These are phyloP conservation scores for Malassezia equina DNA, from an alignment of 1,284 basidiomycete genomes.

Conservation along the genomic window DNA sequence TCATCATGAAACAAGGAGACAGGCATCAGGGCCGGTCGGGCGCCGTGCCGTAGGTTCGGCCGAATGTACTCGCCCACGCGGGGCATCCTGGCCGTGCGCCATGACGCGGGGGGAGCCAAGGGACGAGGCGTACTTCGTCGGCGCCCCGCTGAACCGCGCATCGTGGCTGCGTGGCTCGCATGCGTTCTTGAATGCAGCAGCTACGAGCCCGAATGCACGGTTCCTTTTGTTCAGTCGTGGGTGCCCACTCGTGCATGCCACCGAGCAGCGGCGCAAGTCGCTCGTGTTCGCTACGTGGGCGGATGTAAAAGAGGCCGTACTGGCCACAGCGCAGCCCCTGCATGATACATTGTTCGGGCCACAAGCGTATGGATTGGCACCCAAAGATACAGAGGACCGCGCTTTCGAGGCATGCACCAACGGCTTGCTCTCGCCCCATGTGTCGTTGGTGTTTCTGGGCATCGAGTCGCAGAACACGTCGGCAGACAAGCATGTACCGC, in stretches of 20 bases:
- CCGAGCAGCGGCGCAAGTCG: conserved; percentile 7
- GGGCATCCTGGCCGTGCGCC: not conserved
- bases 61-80: not conserved
- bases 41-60: not conserved
- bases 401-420: conserved; percentile 24
- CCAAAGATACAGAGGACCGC: not conserved
- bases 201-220: conserved; percentile 31
- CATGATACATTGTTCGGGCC: conserved; percentile 28
- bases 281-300: conserved; percentile 26
- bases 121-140: conserved; percentile 21
- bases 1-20: not conserved
- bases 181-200: conserved; percentile 45
- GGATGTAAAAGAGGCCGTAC: conserved; percentile 31
- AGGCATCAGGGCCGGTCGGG: not conserved
- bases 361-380: conserved; percentile 22
- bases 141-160: conserved; percentile 36
- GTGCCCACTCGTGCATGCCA: conserved; percentile 40
- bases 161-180: conserved; percentile 43
- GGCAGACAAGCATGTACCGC: conserved; percentile 24
- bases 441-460: conserved; percentile 39
- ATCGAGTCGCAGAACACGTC: conserved; percentile 24
- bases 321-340: conserved; percentile 12
- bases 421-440: conserved; percentile 21
- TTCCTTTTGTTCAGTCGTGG: conserved; percentile 45
- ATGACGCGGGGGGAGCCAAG: not conserved